Base-by-base conservation (phyloP, 164 flowering plant genomes). In the Brasenia schreberi region DNA sequence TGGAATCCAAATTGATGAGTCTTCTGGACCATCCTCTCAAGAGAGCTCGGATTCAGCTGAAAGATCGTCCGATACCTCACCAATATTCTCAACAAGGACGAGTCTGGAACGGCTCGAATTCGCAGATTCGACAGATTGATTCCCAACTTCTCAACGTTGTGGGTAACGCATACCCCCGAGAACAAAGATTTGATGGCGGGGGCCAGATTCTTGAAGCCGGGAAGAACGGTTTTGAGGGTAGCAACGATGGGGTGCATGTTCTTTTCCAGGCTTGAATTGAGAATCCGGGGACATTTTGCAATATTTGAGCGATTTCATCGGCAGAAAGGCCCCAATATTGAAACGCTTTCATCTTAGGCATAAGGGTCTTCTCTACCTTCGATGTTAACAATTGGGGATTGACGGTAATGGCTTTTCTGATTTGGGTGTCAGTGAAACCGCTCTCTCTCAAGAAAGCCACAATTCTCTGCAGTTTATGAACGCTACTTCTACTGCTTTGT, bases 341-440 rank as follows among this genome's bases (percentile, higher is more conserved):
- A 43, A 70, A 53, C 23, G 66, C 19, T 10, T 7, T 11, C 19
- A 65, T 6, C 42, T 70, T 70, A 16, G 72, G 72, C 19, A 59
- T 61, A 4, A 70, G 65, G 65, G 68, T 70, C 61, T 70, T 63
- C 19, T 68, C 49, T 11, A 43, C 65, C 1, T 49, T 61, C 10
- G 19, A 7, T 6, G 43, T 43, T 5, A 70, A 56, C 12, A 65
- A n/a, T 16, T 18, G 49, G 45, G 68, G 68, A 11, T 6, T 23
- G 4, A 4, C 18, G 3, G 65, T 60, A 49, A 70, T 66, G 61
- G 66, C n/a, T 43, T 42, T 52, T 14, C n/a, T 62, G 44, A 70
- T 65, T 39, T 70, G 68, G 52, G 68, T 49, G 19, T 70, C 68
- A n/a, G 62, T 61, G 68, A 70, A 70, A 61, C 73, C 73, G 43